Evolutionary conservation across 768 basidiomycete species (phyloP), one percentile per base, ranked within the genome.

Genomic region (Lactifluus piperatus): DNA sequence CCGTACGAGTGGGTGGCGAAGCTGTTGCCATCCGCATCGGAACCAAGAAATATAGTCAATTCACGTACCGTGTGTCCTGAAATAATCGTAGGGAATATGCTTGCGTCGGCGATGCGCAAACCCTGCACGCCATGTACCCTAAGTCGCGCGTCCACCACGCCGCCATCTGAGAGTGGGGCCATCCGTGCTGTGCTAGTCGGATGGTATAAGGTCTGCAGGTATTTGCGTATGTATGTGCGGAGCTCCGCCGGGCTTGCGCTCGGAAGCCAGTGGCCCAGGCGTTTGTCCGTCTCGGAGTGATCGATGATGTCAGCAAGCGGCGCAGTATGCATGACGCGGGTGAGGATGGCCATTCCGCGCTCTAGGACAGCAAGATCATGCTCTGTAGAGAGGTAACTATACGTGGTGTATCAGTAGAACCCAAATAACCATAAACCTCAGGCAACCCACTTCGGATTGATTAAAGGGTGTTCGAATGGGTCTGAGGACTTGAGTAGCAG

Each of bases 31-130:
- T n/a, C 27, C 14, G 10, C 26, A 13, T 29, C 37, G 11, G 14
- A 3, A 13, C 37, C 27, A 56, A n/a, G 10, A 44, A 13, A 44
- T 4, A 27, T 11, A 8, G 46, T 30, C 30, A 39, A 37, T 18
- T 26, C 5, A 71, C 74, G 58, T 48, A 77, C 77, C 65, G 78
- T 77, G 55, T 80, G 79, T 22, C 77, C 76, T 1, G 76, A 70
- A 0, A 75, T 64, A 53, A 79, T 67, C 36, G 68, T 73, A 44
- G 80, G 77, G 56, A 74, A 74, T 26, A 79, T 64, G 11, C 74
- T 75, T 45, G 77, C 78, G 61, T 81, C 80, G 18, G 70, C 78
- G 14, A 81, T 71, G 18, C 80, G 58, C 48, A 81, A 70, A 49
- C 73, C 71, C 52, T 66, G 64, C 5, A 72, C 64, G 4, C 79